Evolutionary conservation across 2,329 filamentous ascomycete genomes (phyloP).

Genomic region (Talaromyces sp.): DNA sequence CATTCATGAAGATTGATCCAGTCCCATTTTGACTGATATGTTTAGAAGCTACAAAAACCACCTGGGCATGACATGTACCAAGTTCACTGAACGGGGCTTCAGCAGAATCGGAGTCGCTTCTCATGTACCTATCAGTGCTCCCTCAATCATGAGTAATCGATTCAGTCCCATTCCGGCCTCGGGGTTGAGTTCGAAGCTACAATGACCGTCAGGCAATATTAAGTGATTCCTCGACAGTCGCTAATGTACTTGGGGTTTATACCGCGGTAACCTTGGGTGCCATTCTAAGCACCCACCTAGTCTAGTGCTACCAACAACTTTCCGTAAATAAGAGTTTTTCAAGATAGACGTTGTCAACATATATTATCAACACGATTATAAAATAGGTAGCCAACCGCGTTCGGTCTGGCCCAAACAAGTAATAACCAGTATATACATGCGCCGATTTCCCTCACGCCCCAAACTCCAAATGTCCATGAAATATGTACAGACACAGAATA

Average conservation of each 20-base stretch:
- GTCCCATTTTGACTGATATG: neutral
- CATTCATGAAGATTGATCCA: neutral
- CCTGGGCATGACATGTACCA: neutral
- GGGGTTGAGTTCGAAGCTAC: no score
- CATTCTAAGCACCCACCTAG: no score
- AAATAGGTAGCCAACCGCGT: neutral
- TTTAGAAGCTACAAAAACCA: neutral
- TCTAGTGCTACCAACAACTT: no score
- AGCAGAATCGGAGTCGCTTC: no score
- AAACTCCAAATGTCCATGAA: slow-evolving; percentile 4
- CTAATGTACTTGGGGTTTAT: no score
- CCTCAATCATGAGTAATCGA: no score
- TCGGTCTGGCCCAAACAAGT: neutral
- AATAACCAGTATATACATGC: slow-evolving; percentile 9
- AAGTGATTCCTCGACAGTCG: no score
- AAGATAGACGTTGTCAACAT: neutral
- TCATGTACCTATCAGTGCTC: no score
- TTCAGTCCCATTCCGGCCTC: no score
- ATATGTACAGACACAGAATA: slow-evolving; percentile 12
- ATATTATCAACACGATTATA: neutral
- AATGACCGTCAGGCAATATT: no score
- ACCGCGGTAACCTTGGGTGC: no score
- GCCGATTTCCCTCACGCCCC: neutral
- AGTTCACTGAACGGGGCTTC: neutral
- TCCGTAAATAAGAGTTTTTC: neutral